Evolutionary conservation across 2,329 filamentous ascomycete species (phyloP), one percentile per base, ranked within the genome.

Genomic region (Boeremia lycopersici): DNA sequence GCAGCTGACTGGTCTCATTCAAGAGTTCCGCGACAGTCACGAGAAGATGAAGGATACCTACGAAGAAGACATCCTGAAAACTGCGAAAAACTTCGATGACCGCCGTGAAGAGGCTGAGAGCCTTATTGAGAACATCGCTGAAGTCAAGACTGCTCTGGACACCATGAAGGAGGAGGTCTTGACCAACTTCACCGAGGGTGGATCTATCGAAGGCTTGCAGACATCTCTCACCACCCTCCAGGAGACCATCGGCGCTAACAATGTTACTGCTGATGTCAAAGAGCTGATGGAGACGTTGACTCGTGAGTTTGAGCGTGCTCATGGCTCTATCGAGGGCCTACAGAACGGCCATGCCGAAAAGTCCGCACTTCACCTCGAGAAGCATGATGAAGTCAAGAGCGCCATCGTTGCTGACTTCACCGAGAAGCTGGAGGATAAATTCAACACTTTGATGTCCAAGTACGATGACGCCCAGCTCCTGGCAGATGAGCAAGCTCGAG

Each of bases 251-350:
- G 85, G 68, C 28, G 63, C 70, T n/a, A 77, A 77, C 59, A 75
- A 74, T 34, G 67, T 81, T 50, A 75, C 73, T 30, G 71, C 74
- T n/a, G 79, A 81, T 51, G 73, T 82, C 45, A 81, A 89, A 61
- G 80, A 83, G 38, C 79, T 93, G 54, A 81, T 87, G 67, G 87
- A 89, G 66, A 85, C 86, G 2, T 86, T 98, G 75, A 92, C 89
- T 73, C 79, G 84, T 1, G 93, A 97, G 70, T 96, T 98, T 56
- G 92, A 97, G 67, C 89, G 93, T 59, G 88, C 90, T 10, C 89
- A 91, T 63, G 86, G 87, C 13, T 86, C 89, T n/a, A 83, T 95
- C 23, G 88, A 90, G 52, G 89, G 89, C 6, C 84, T 87, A 47
- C 95, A 93, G 76, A 81, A 91, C n/a, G 91, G 96, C 58, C 84